Percentiles rank a stretch among this genome's conserved stretches.
Evolutionary conservation across 305 asterid genomes (phyloP).

Genomic region (Lippia alba): DNA sequence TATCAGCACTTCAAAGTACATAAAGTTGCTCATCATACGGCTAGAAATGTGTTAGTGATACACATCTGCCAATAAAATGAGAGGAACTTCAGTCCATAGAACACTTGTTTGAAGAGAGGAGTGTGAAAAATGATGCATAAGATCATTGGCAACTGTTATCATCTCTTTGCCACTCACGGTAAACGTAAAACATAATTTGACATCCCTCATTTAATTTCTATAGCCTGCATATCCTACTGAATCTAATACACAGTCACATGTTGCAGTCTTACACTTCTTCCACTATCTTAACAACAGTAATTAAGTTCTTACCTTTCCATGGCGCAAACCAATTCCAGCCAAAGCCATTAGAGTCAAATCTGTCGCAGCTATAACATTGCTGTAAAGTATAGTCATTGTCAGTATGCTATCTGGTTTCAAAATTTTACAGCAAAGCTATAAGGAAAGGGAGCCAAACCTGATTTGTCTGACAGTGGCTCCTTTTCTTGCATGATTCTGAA

Average conservation of each 20-base stretch:
- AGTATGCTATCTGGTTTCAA: constrained; percentile 43
- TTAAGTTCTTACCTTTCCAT: constrained; percentile 67
- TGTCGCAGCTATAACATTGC: constrained; percentile 97
- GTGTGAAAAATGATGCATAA: constrained; percentile 8
- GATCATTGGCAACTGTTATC: constrained; percentile 21
- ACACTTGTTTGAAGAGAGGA: constrained; percentile 25
- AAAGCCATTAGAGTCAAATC: constrained; percentile 93
- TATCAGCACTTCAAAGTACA: constrained; percentile 17
- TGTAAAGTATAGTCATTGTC: constrained; percentile 59
- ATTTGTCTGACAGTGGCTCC: constrained; percentile 98
- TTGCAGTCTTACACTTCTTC: constrained; percentile 28
- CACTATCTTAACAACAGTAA: constrained; percentile 28
- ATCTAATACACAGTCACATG: constrained; percentile 21
- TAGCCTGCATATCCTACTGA: constrained; percentile 17
- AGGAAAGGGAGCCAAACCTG: constrained; percentile 56
- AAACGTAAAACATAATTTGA: constrained; percentile 1
- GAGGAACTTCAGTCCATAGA: constrained; percentile 22
- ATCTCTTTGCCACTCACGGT: constrained; percentile 17
- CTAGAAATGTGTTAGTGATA: constrained; percentile 21
- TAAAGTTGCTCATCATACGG: constrained; percentile 25
- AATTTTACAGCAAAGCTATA: constrained; percentile 22
- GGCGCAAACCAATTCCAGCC: constrained; percentile 95
- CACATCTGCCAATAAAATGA: constrained; percentile 16
- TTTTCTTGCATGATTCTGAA: constrained; percentile 71
- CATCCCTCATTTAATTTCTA: constrained; percentile 24